Evolutionary conservation across 495 filamentous ascomycete species (phyloP), one percentile per base, ranked within the genome.

Genomic region (Aspergillus incahuasiensis): DNA sequence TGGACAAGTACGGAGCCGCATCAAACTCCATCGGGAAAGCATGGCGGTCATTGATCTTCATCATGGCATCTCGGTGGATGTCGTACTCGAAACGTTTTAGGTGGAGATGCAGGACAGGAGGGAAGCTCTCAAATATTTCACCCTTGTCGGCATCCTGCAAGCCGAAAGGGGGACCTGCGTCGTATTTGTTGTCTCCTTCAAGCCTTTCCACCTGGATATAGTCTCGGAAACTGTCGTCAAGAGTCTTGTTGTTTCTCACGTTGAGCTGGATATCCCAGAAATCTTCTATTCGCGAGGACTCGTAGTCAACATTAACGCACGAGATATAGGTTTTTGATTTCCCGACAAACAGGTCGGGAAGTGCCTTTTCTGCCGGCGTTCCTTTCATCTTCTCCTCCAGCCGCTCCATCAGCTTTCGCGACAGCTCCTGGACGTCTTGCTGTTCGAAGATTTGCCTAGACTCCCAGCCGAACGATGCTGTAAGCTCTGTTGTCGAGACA

Each of bases 241-340:
- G 74, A 51, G 87, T 92, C 72, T 89, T 90, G 77, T 95, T 95
- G 25, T 90, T 90, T 57, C 88, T 86, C 41, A 99, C 94, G 56
- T 97, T 99, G 58, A 99, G 83, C 65, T 97, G 94, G 48, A 99
- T 88, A 67, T 99, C 94, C 94, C 94, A 99, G 69, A 96, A 99
- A 56, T 97, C 95, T 72, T 99, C 95, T 45, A 92, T 78, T 46
- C 92, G 84, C 30, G 90, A 95, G 6, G 92, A 96, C 69, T 96
- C 90, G 71, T 95, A 99, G 47, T 92, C 86, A 53, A 99, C 94
- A 68, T 99, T 92, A 68, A 97, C 97, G 76, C 94, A 99, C 6
- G 89, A 94, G 55, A 99, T 94, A 69, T 97, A 97, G 1, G 95
- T 99, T 71, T 96, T 96, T 64, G 92, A 89, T 72, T 96, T 96